phyloP scores from a whole-genome alignment of 2,329 filamentous ascomycete genomes.

The Ophiostoma quercus region DNA sequence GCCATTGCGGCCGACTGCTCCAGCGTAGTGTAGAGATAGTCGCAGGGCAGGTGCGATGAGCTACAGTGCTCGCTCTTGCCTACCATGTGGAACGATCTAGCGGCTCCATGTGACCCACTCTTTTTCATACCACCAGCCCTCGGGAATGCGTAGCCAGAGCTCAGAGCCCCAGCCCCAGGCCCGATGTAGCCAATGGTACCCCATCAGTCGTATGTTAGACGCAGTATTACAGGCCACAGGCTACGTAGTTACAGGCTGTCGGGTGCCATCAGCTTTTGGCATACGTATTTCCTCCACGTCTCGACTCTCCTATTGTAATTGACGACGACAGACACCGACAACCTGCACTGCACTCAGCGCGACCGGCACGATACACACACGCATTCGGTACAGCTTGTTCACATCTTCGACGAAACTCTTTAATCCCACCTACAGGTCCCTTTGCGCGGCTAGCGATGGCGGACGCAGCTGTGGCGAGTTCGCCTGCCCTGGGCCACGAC shows the following conservation, averaged over 20 bases:
- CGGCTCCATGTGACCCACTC: neutral
- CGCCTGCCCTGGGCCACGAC: constrained; percentile 19
- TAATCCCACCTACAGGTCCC: neutral
- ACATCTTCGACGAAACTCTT: neutral
- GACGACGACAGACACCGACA: constrained; percentile 2
- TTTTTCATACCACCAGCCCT: neutral
- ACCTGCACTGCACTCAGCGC: neutral
- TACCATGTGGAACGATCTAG: constrained; percentile 3
- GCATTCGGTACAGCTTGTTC: neutral
- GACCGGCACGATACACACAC: neutral
- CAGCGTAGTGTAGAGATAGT: neutral
- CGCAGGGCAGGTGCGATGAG: constrained; percentile 17
- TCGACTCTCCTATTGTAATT: constrained; percentile 17
- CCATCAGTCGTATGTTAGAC: neutral
- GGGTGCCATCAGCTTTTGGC: constrained; percentile 11
- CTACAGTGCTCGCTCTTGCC: constrained; percentile 15
- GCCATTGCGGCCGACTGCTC: constrained; percentile 11
- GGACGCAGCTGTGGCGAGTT: constrained; percentile 23
- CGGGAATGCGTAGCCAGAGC: constrained; percentile 9
- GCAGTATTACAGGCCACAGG: constrained; percentile 16
- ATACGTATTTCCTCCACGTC: constrained; percentile 23
- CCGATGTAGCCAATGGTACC: neutral
- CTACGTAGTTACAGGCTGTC: constrained; percentile 1
- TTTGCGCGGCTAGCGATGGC: constrained; percentile 23
- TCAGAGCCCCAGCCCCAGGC: constrained; percentile 9